Evolutionary conservation across 1,284 basidiomycete species (phyloP).

Genomic region (Cutaneotrichosporon cyanovorans): DNA sequence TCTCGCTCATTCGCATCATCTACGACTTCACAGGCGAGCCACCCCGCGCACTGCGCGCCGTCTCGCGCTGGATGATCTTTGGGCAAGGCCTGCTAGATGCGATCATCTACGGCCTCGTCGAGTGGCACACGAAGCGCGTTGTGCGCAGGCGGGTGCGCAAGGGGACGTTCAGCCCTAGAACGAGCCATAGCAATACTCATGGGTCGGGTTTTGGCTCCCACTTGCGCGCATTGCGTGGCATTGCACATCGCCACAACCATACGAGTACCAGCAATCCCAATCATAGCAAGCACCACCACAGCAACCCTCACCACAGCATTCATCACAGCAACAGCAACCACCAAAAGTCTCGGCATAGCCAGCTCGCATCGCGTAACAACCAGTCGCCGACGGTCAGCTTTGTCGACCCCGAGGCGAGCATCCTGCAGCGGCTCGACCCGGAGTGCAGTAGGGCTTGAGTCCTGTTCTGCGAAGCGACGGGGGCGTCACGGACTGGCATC

Average conservation of each 20-base stretch:
- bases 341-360: neutral
- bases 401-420: conserved; percentile 14
- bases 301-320: too few relatives aligned
- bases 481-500: too few relatives aligned
- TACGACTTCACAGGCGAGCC: conserved; percentile 40
- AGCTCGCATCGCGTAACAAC: conserved; percentile 1
- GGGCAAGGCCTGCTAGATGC: conserved; percentile 44
- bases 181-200: neutral
- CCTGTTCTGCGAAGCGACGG: neutral
- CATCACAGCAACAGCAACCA: neutral
- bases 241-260: too few relatives aligned
- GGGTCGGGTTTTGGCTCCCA: neutral
- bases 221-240: neutral
- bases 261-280: too few relatives aligned
- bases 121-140: conserved; percentile 43
- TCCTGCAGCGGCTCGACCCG: conserved; percentile 11
- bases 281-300: too few relatives aligned
- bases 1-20: conserved; percentile 44
- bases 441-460: neutral
- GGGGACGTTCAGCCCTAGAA: conserved; percentile 23
- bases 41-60: conserved; percentile 33
- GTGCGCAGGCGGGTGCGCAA: conserved; percentile 33
- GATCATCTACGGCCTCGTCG: conserved; percentile 45
- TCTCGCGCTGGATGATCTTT: conserved; percentile 46
- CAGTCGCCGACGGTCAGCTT: conserved; percentile 12